Conservation (phyloP, 2,329 filamentous ascomycete species). For the Emericellopsis cladophorae region DNA sequence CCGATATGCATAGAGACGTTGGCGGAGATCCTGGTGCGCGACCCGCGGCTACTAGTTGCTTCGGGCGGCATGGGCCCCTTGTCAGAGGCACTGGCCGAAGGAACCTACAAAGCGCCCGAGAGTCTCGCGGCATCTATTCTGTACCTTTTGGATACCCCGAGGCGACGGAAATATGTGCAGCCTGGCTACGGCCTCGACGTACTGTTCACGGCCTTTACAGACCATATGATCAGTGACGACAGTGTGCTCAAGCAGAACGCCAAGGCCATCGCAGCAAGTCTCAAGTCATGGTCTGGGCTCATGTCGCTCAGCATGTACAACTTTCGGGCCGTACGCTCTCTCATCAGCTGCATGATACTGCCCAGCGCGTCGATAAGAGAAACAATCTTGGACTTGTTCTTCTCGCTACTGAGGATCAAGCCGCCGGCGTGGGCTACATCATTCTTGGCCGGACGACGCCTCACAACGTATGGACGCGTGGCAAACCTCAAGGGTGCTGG, state of each 20-base stretch:
- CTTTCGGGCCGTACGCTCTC: constrained; percentile 70
- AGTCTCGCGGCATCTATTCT: constrained; percentile 80
- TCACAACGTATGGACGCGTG: constrained; percentile 95
- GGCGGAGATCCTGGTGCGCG: constrained; percentile 79
- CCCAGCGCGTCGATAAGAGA: constrained; percentile 49
- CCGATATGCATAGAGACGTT: constrained; percentile 89
- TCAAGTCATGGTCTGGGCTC: constrained; percentile 90
- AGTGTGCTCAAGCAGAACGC: constrained; percentile 68
- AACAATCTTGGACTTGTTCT: constrained; percentile 78
- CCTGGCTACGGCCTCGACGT: constrained; percentile 84
- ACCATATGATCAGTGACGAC: constrained; percentile 53
- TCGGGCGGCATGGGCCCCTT: constrained; percentile 76
- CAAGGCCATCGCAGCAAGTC: constrained; percentile 78
- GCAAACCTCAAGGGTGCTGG: constrained; percentile 62
- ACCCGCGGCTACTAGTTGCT: constrained; percentile 67
- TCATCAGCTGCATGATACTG: constrained; percentile 52
- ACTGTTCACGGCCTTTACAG: constrained; percentile 85
- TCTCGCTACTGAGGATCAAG: constrained; percentile 72
- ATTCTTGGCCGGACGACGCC: constrained; percentile 78
- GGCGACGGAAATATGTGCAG: constrained; percentile 67
- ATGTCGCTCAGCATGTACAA: constrained; percentile 82
- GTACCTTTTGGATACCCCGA: constrained; percentile 76
- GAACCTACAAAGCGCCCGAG: constrained; percentile 84
- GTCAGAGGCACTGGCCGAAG: constrained; percentile 86
- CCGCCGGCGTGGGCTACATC: constrained; percentile 86